Evolutionary conservation across 192 early-diverging fungal genomes (phyloP).

Genomic region (Podila minutissima): DNA sequence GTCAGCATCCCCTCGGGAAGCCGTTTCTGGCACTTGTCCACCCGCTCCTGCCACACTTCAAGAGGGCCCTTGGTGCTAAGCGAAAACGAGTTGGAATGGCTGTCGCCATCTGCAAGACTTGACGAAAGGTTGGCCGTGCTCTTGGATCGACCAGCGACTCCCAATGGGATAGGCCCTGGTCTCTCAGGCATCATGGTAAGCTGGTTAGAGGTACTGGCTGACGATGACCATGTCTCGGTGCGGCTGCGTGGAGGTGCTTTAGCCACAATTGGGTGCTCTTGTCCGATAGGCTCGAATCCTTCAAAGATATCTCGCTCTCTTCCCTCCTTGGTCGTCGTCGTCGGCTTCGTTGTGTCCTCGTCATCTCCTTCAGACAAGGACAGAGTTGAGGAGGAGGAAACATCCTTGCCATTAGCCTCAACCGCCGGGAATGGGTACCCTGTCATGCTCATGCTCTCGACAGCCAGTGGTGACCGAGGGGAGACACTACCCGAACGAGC

Average conservation of each 20-base stretch:
- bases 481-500: background rate
- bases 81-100: background rate
- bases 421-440: background rate
- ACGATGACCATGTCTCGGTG: background rate
- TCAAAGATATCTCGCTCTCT: background rate
- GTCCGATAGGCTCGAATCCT: background rate
- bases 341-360: background rate
- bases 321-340: no score
- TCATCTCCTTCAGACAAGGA: background rate
- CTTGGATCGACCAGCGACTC: no score
- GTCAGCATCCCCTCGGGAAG: conserved; percentile 25
- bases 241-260: background rate
- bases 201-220: background rate
- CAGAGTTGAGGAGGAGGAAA: background rate
- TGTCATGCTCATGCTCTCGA: background rate
- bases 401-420: background rate
- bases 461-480: background rate
- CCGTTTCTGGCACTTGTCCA: conserved; percentile 1
- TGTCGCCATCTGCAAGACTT: background rate
- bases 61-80: conserved; percentile 11
- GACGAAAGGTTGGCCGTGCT: no score
- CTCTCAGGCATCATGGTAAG: background rate
- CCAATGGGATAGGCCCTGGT: no score
- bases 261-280: background rate
- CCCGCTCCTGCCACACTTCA: conserved; percentile 35